A percentile compares a stretch with the other conserved stretches of the same genome.
Conservation (phyloP, 768 basidiomycete genomes). For the Botryobasidium botryosum region DNA sequence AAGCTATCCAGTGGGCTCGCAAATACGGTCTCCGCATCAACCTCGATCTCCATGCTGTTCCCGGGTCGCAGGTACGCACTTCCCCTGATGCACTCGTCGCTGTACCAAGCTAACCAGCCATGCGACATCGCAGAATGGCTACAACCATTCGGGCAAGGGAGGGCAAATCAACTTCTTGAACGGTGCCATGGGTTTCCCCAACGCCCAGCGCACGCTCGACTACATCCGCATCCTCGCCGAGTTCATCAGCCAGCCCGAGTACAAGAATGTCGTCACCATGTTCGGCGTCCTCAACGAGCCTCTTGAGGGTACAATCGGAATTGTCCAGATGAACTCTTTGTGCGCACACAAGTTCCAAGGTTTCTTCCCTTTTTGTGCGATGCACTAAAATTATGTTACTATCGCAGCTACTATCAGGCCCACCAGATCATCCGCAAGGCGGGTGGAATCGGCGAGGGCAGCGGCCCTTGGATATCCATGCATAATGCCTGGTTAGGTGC, state of each 20-base stretch:
- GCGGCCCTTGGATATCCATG: conserved; percentile 69
- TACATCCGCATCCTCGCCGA: conserved; percentile 78
- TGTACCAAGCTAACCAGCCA: too few species aligned
- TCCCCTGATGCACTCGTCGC: conserved; percentile 20
- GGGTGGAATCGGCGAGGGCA: conserved; percentile 66
- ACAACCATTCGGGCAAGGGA: conserved; percentile 84
- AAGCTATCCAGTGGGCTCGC: conserved; percentile 85
- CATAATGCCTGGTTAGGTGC: conserved; percentile 80
- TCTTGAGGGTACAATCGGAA: conserved; percentile 21
- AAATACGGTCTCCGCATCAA: conserved; percentile 95
- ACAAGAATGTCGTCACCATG: conserved; percentile 57
- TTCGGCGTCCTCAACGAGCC: conserved; percentile 87
- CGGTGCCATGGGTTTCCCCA: conserved; percentile 90
- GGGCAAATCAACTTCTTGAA: conserved; percentile 65
- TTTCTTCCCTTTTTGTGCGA: too few species aligned
- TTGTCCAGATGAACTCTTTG: conserved; percentile 17
- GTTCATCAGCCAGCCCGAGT: conserved; percentile 38
- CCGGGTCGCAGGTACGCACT: conserved; percentile 49
- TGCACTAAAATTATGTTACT: too few species aligned
- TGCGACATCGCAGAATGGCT: too few species aligned
- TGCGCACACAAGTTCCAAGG: conserved; percentile 12
- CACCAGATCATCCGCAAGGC: conserved; percentile 68
- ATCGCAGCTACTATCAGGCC: conserved; percentile 56
- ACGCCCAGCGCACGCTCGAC: conserved; percentile 79
- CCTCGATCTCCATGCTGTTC: conserved; percentile 46